A percentile compares a stretch with the other conserved stretches of the same genome.
These are phyloP conservation scores for Aspergillus sp. DNA, from an alignment of 2,329 filamentous ascomycete genomes.

Conservation along the genomic window DNA sequence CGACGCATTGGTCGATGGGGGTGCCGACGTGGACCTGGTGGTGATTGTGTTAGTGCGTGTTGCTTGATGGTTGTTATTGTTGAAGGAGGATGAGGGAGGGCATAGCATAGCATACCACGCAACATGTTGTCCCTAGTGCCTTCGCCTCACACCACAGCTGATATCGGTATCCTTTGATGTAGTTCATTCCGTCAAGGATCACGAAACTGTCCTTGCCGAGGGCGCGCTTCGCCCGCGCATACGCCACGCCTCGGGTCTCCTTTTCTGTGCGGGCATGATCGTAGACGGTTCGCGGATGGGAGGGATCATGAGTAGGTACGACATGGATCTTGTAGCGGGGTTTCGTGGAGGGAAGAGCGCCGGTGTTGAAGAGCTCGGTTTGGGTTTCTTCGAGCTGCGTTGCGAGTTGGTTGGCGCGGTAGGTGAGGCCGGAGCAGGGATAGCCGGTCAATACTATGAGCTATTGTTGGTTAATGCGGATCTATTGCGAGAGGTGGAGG, in stretches of 20 bases:
- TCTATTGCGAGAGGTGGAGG: not conserved
- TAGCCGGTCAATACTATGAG: constrained; percentile 64
- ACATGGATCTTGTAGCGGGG: constrained; percentile 48
- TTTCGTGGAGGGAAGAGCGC: constrained; percentile 41
- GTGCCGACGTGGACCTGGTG: constrained; percentile 59
- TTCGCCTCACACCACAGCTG: constrained; percentile 69
- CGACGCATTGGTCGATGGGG: constrained; percentile 55
- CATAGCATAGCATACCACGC: constrained; percentile 52
- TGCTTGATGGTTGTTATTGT: not conserved
- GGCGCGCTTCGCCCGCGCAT: constrained; percentile 61
- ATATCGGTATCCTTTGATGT: constrained; percentile 69
- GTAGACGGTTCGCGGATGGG: constrained; percentile 55
- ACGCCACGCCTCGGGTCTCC: constrained; percentile 63
- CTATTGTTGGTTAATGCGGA: constrained; percentile 36
- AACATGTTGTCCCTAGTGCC: constrained; percentile 61
- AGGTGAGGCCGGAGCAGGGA: constrained; percentile 64
- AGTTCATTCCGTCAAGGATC: constrained; percentile 66
- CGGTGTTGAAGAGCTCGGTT: constrained; percentile 46
- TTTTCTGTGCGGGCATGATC: constrained; percentile 62
- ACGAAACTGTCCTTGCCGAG: constrained; percentile 61
- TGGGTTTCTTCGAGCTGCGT: constrained; percentile 51
- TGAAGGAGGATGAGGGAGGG: not conserved
- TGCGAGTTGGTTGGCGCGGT: constrained; percentile 60
- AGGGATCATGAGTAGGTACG: constrained; percentile 42
- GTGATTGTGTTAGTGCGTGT: not conserved